Percentiles rank a stretch among this genome's conserved stretches.
Conservation (phyloP, 805 yeast species). For the Hanseniaspora osmophila region DNA sequence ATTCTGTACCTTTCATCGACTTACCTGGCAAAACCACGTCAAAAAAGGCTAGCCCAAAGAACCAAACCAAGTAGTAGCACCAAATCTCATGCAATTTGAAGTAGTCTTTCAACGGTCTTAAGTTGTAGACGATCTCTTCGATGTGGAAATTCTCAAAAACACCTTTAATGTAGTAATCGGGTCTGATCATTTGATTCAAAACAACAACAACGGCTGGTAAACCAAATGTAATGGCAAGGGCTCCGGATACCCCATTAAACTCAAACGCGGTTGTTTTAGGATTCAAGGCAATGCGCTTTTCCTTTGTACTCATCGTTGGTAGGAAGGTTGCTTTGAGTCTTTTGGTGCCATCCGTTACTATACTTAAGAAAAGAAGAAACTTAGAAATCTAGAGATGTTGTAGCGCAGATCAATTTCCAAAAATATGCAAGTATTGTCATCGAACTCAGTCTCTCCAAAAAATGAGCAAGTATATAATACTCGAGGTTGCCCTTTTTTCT, state of each 20-base stretch:
- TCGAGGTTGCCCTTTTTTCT: constrained; percentile 5
- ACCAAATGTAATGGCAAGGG: constrained; percentile 46
- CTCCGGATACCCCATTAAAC: constrained; percentile 70
- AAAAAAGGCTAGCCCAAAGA: constrained; percentile 43
- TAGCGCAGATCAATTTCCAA: too few species aligned
- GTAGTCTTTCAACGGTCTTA: constrained; percentile 21
- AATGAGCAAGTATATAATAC: too few species aligned
- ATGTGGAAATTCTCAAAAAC: constrained; percentile 27
- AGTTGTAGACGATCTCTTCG: constrained; percentile 23
- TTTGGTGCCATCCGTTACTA: background rate
- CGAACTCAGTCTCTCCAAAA: too few species aligned
- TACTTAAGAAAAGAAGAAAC: too few species aligned
- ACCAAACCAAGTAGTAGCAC: constrained; percentile 62
- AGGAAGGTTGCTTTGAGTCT: background rate
- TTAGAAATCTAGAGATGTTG: too few species aligned
- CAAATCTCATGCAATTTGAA: constrained; percentile 38
- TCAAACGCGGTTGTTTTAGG: constrained; percentile 62
- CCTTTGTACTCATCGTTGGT: background rate
- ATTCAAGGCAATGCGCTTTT: constrained; percentile 28
- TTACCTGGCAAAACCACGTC: constrained; percentile 60
- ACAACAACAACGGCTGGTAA: constrained; percentile 51
- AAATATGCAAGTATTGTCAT: too few species aligned
- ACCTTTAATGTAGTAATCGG: constrained; percentile 39
- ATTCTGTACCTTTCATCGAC: constrained; percentile 43
- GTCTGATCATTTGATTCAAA: constrained; percentile 51